Conservation (phyloP, 2,329 filamentous ascomycete species). For the Ceratocystis colombiana region DNA sequence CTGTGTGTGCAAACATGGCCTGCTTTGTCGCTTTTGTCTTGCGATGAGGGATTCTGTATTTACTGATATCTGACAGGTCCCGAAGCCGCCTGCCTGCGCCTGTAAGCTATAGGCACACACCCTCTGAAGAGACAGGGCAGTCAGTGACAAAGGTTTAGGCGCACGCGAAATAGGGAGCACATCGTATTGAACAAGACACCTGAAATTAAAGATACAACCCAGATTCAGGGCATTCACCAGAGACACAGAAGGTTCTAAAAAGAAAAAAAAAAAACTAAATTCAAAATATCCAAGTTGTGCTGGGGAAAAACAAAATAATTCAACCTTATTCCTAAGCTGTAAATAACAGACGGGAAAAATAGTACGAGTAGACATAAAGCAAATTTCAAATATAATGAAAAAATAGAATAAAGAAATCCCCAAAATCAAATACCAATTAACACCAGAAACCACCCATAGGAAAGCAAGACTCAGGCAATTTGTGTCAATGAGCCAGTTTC, state of each 20-base stretch:
- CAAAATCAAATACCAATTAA: constrained; percentile 11
- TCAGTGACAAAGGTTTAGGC: neutral
- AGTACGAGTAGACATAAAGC: neutral
- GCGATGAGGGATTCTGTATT: neutral
- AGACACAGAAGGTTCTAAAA: neutral
- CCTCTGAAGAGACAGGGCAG: neutral
- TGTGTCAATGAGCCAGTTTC: neutral
- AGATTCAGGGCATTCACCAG: neutral
- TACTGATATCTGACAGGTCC: neutral
- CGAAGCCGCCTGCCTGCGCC: neutral
- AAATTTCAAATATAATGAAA: constrained; percentile 6
- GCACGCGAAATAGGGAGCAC: neutral
- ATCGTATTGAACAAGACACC: neutral
- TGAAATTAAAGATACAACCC: neutral
- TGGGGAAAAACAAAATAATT: neutral
- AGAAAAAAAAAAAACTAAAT: constrained; percentile 7
- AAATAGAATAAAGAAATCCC: constrained; percentile 7
- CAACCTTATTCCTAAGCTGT: neutral
- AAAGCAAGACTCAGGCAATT: constrained; percentile 11
- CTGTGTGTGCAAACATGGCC: neutral
- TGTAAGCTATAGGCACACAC: neutral
- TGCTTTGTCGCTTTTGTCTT: neutral
- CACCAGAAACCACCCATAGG: constrained; percentile 8
- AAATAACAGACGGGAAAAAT: neutral
- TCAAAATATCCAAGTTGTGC: neutral